Base-by-base conservation (phyloP, 164 flowering plant genomes). In the Euptelea pleiosperma region DNA sequence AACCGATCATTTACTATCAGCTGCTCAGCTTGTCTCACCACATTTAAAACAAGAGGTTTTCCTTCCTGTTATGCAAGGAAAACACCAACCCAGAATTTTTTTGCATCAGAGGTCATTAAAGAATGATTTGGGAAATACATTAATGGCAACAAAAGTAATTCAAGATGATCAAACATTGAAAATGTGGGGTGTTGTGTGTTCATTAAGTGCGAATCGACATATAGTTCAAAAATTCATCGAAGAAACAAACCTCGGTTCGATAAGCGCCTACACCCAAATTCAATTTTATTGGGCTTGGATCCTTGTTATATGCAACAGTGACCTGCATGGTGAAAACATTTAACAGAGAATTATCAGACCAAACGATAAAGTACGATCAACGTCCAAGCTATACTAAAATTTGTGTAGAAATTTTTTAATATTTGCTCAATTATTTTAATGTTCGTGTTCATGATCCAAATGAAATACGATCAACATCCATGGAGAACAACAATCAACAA, bases 211-310 rank as follows among this genome's bases (percentile, higher is more conserved):
- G n/a, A n/a, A n/a, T n/a, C n/a, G n/a, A n/a, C n/a, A n/a, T n/a
- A n/a, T n/a, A n/a, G n/a, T n/a, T n/a, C 30, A 36, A 6, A 50
- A 48, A 29, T 22, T 28, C 25, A 29, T n/a, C n/a, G 4, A 21
- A 53, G 4, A 49, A 40, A 64, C 67, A 33, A 10, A 88, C 97
- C 91, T 94, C 98, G 5, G 99, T 94, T 58, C 99, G 77, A 68
- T 94, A 94, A 58, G 99, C 99, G 19, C 99, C 99, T 7, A 94
- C 99, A 15, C 99, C 99, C 78, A 94, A 80, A 70, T 94, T 94
- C 75, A 94, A 58, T 78, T 91, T 91, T 8, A 75, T 51, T 0
- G 99, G 96, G 59, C 97, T 91, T 0, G 82, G 79, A 69, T 94
- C 99, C 67, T 91, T 94, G 77, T 94, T 94, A 36, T 82, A 94